Percentiles rank a stretch among this genome's conserved stretches.
Conservation (phyloP, 192 early-diverging fungal species). For the Chytriomyces confervae region DNA sequence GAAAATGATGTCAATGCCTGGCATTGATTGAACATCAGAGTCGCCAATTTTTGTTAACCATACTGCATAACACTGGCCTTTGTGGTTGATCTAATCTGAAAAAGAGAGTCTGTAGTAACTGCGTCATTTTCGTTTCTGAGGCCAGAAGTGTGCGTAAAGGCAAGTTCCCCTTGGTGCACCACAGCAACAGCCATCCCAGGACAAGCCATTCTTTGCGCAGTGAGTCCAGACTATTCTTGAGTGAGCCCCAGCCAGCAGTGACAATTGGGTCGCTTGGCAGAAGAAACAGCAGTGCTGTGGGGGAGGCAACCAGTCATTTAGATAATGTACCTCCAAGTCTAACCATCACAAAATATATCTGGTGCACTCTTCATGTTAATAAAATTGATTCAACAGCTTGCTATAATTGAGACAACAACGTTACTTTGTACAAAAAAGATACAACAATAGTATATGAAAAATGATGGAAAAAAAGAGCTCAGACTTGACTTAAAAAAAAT, state of each 20-base stretch:
- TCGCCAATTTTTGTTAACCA: background rate
- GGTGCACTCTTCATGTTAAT: too few species aligned
- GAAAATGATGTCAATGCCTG: constrained; percentile 32
- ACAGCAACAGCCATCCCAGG: constrained; percentile 27
- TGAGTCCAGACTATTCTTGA: background rate
- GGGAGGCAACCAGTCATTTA: too few species aligned
- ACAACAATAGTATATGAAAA: too few species aligned
- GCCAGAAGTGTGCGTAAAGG: background rate
- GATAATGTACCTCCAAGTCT: too few species aligned
- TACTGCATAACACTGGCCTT: background rate
- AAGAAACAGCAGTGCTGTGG: background rate
- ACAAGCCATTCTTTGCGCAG: constrained; percentile 11
- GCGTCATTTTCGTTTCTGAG: constrained; percentile 26
- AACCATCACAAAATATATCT: too few species aligned
- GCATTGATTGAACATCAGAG: background rate
- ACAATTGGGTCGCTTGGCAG: background rate
- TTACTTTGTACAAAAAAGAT: too few species aligned
- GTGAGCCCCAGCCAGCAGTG: background rate
- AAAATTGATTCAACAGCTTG: too few species aligned
- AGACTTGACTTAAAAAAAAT: too few species aligned
- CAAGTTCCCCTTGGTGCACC: constrained; percentile 10
- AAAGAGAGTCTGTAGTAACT: constrained; percentile 14
- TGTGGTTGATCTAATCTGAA: constrained; percentile 35
- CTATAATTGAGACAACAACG: too few species aligned
- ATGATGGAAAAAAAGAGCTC: too few species aligned